These are phyloP conservation scores for Eucalyptus leucophloia DNA, from an alignment of 345 rosid genomes.

Conservation along the genomic window DNA sequence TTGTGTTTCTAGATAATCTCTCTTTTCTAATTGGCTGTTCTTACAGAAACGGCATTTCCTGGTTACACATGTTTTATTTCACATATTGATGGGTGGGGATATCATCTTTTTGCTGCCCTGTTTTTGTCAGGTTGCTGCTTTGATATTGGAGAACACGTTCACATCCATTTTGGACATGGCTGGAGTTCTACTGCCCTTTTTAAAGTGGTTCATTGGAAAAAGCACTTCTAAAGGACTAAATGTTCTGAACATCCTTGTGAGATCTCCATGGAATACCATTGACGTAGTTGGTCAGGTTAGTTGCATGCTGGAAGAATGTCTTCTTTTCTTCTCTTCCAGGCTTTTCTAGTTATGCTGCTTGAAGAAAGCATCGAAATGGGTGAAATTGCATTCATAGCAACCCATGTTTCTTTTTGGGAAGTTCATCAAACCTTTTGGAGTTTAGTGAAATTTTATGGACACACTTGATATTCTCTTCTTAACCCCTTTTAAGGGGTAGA, in stretches of 20 bases:
- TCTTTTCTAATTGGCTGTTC: background rate
- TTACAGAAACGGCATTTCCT: background rate
- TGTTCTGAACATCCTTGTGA: constrained; percentile 84
- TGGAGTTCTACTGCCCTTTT: constrained; percentile 83
- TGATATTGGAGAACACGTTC: constrained; percentile 94
- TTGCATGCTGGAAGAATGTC: background rate
- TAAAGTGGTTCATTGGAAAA: constrained; percentile 96
- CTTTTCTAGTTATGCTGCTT: background rate
- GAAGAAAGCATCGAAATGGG: background rate
- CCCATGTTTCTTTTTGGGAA: background rate
- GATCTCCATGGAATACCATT: constrained; percentile 96
- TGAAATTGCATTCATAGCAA: background rate
- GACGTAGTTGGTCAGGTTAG: constrained; percentile 80
- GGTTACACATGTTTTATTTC: background rate
- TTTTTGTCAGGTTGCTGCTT: constrained; percentile 45
- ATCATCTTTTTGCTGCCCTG: background rate
- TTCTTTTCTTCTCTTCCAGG: background rate
- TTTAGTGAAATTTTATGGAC: background rate
- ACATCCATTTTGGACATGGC: constrained; percentile 99
- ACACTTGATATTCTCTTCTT: background rate
- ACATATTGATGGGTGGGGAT: background rate
- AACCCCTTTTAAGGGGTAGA: background rate
- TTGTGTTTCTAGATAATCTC: background rate
- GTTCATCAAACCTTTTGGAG: background rate
- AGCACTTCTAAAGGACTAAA: constrained; percentile 65